Base-by-base conservation (phyloP, 164 flowering plant species). In the Chimonanthus praecox region DNA sequence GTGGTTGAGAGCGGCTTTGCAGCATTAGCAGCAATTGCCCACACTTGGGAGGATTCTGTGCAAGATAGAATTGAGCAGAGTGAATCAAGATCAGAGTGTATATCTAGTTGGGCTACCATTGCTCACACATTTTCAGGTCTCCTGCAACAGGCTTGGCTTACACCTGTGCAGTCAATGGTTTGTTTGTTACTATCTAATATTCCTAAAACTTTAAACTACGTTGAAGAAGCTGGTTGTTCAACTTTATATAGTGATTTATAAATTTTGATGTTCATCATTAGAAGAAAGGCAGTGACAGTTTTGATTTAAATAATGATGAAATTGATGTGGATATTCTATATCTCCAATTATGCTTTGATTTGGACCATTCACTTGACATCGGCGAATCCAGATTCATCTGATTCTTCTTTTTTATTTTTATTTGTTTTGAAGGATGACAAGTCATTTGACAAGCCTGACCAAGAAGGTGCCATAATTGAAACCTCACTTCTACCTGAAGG, bases 1-100 rank as follows among this genome's bases (percentile, higher is more conserved):
- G 85, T 88, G 74, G 93, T 84, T 69, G 90, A 85, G 74, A 78
- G 73, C 69, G 94, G 92, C 54, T 88, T 92, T 82, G 87, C 87
- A 47, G 81, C 92, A 64, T 76, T 92, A 74, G 90, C 92, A 71
- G 84, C 81, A 61, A 86, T 90, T 82, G 86, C 90, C 76, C 83
- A 84, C 69, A 77, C 81, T 66, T 92, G 90, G 94, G 88, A 86
- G 76, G 84, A 77, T 73, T 82, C 82, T 46, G 58, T 74, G 54
- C 85, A 84, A 13, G 90, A 88, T 71, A 89, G 85, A 74, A 64
- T 11, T 76, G 87, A 85, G 68, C 77, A 81, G 77, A 76, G 78
- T 69, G 83, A 84, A 65, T 71, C 80, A 47, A 58, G 67, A 77
- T 79, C 82, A 47, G 78, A 76, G 49, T 82, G 84, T 88, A 74